phyloP scores from a whole-genome alignment of 2,329 filamentous ascomycete genomes.

The Penicillium sp. region DNA sequence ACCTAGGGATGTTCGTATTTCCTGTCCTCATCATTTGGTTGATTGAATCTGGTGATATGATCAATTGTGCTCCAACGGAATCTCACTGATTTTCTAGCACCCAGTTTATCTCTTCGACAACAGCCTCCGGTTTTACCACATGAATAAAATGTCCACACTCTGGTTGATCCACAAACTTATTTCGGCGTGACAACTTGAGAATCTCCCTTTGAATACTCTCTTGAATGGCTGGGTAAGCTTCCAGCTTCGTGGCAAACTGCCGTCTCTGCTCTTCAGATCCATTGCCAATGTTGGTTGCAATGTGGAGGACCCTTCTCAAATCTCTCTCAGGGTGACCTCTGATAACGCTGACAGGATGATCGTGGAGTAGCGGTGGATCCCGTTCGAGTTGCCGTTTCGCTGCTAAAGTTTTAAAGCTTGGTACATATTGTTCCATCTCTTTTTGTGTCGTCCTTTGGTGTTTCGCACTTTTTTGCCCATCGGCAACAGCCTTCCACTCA shows the following conservation, averaged over 20 bases:
- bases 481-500: conserved; percentile 9
- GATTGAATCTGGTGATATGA: no score
- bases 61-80: background rate
- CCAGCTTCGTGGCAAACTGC: background rate
- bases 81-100: background rate
- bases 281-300: background rate
- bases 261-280: background rate
- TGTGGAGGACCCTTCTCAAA: background rate
- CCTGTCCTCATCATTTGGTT: no score
- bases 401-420: background rate
- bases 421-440: conserved; percentile 13
- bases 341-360: conserved; percentile 9
- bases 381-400: conserved; percentile 4
- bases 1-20: no score
- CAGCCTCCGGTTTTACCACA: background rate
- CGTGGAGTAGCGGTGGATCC: conserved; percentile 5
- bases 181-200: background rate
- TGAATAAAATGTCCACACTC: background rate
- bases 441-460: conserved; percentile 4
- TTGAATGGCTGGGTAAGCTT: background rate
- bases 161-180: background rate
- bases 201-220: background rate
- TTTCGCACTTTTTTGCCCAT: conserved; percentile 1
- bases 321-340: conserved; percentile 9
- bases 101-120: background rate